Base-by-base conservation (phyloP, 1,284 basidiomycete species). In the Irpex sp. region DNA sequence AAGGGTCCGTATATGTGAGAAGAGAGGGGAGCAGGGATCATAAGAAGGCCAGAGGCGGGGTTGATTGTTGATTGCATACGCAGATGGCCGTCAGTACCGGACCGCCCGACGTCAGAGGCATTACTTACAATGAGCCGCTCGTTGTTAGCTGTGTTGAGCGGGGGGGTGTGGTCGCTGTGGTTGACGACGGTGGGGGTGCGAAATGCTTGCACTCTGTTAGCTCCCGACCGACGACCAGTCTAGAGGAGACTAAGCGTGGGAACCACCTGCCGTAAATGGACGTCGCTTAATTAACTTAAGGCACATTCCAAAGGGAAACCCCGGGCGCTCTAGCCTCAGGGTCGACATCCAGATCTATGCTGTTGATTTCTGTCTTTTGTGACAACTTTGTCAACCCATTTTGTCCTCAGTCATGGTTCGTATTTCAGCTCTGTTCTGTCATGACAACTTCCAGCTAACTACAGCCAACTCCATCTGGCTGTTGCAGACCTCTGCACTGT, bases 31-130 rank as follows among this genome's bases (percentile, higher is more conserved):
- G 40, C 40, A 31, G 34, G 31, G 26, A 56, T 56, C 54, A 56
- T 56, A 26, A 56, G 54, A 56, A 56, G 54, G 34, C 54, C 13
- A 26, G 49, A 52, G 49, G 49, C 49, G 17, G 21, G 13, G 31
- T 31, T 56, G 54, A 56, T 56, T 52, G 54, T 31, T 56, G 54
- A 56, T 56, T 56, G n/a, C 54, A 56, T 15, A n/a, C n/a, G 40
- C 40, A 56, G 54, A 56, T 56, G 54, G 31, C 54, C 54, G 54
- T 56, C 31, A 56, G 54, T 31, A 56, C 54, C 54, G 34, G 54
- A 56, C 21, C 31, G 34, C 31, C 36, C 13, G 21, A 37, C 54
- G 34, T 9, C 54, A 31, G 34, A 31, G 21, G 4, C 11, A 31
- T 26, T 13, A 56, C 54, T 56, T 36, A 56, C 54, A 36, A 4